phyloP scores from a whole-genome alignment of 2,329 filamentous ascomycete species.

The Phyllosticta citrichinensis region DNA sequence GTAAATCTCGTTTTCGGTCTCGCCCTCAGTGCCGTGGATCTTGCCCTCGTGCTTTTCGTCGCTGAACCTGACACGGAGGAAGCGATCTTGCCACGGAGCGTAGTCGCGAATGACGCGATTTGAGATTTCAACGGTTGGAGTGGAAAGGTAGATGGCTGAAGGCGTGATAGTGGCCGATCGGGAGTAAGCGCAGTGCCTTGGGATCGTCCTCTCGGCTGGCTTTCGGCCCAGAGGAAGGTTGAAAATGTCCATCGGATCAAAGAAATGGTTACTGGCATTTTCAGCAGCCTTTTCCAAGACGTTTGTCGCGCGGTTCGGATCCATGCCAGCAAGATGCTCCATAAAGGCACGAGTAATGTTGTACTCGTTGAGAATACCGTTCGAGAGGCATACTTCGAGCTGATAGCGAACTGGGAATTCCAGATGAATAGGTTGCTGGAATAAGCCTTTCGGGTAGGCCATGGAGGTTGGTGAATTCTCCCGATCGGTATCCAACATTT shows the following conservation, averaged over 20 bases:
- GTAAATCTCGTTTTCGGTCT: slow-evolving; percentile 49
- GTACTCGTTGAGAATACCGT: slow-evolving; percentile 65
- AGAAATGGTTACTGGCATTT: slow-evolving; percentile 45
- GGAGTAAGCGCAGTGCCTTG: slow-evolving; percentile 63
- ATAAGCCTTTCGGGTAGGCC: background rate
- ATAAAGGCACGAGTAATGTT: slow-evolving; percentile 61
- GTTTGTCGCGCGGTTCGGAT: slow-evolving; percentile 46
- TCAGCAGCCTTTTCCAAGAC: slow-evolving; percentile 68
- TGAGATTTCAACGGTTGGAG: slow-evolving; percentile 72
- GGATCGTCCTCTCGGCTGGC: slow-evolving; percentile 41
- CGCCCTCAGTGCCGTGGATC: slow-evolving; percentile 12
- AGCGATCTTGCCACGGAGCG: slow-evolving; percentile 59
- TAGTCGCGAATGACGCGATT: slow-evolving; percentile 78
- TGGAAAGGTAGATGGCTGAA: slow-evolving; percentile 67
- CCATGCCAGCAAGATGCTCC: slow-evolving; percentile 44
- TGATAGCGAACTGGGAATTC: slow-evolving; percentile 75
- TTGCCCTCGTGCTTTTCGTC: slow-evolving; percentile 57
- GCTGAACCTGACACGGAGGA: slow-evolving; percentile 80
- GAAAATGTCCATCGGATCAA: slow-evolving; percentile 66
- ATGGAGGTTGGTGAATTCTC: background rate
- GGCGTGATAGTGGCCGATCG: slow-evolving; percentile 75
- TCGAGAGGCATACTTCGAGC: slow-evolving; percentile 85
- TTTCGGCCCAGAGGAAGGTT: slow-evolving; percentile 35
- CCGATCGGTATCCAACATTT: slow-evolving; percentile 15
- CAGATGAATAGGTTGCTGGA: slow-evolving; percentile 27